phyloP scores from a whole-genome alignment of 106 monocot species.

The Narthecium ossifragum region DNA sequence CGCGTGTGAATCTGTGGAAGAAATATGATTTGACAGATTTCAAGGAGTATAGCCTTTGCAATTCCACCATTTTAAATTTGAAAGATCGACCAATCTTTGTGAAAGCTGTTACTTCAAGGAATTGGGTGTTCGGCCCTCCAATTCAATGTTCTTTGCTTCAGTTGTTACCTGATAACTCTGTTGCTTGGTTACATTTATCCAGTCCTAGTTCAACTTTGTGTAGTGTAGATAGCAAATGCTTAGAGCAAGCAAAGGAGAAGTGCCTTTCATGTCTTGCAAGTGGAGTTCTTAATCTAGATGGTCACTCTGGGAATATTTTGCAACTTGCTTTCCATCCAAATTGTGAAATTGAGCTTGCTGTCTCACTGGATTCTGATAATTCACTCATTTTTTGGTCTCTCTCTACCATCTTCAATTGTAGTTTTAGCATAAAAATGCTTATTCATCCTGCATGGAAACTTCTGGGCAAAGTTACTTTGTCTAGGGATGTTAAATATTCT shows the following conservation, averaged over 20 bases:
- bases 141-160: conserved; percentile 66
- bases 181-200: conserved; percentile 51
- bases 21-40: conserved; percentile 34
- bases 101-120: conserved; percentile 56
- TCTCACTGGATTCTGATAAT: conserved; percentile 73
- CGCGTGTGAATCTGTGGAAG: conserved; percentile 80
- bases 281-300: conserved; percentile 41
- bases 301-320: conserved; percentile 59
- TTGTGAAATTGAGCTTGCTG: conserved; percentile 56
- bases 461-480: conserved; percentile 41
- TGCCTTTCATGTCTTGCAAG: conserved; percentile 26
- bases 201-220: conserved; percentile 11
- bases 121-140: conserved; percentile 47
- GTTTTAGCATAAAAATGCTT: conserved; percentile 26
- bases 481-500: conserved; percentile 34
- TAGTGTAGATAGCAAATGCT: conserved; percentile 15
- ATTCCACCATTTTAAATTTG: conserved; percentile 10
- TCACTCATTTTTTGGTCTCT: conserved; percentile 83
- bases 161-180: conserved; percentile 48
- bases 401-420: conserved; percentile 33
- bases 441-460: conserved; percentile 49
- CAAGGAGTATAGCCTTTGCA: conserved; percentile 1
- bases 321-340: conserved; percentile 61
- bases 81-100: conserved; percentile 33
- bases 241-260: conserved; percentile 21